Evolutionary conservation across 2,329 filamentous ascomycete species (phyloP), one percentile per base, ranked within the genome.

Genomic region (Myriosclerotinia scirpicola): DNA sequence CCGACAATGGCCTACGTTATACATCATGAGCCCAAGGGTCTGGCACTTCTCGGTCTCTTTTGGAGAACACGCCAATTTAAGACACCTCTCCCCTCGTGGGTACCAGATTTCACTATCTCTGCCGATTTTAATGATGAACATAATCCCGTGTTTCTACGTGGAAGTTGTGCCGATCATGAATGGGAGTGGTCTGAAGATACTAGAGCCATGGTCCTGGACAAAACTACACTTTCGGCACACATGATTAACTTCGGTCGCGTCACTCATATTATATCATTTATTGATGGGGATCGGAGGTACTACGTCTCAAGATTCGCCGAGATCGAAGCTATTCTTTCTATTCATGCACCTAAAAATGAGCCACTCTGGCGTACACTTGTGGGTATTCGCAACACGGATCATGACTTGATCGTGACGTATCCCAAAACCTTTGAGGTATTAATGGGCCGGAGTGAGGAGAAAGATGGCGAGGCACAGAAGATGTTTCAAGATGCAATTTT

Each of bases 1-100:
- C 64, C 64, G 20, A 66, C 48, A 17, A 66, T 66, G 58, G 26
- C 44, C 30, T 66, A 66, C 20, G 63, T 66, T n/a, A 30, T 66
- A 26, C 30, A 64, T 11, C 58, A 63, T 36, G 48, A 66, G 58
- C 58, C 64, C 8, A 34, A 54, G 6, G 64, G 64, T 9, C 58
- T 66, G 15, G 64, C 26, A 46, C 38, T 66, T 1, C 64, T 66
- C 26, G 64, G 64, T 22, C 64, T 66, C 12, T 36, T 66, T 40
- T 66, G 64, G 64, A 17, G 44, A 17, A 40, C 56, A 38, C 64
- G 58, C 11, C 58, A 50, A 14, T 66, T 66, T 20, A 63, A 66
- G 22, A 63, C 36, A 5, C 34, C 46, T 3, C 52, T 66, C 15
- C 64, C 58, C n/a, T 66, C 64, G 54, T 66, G 64, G 64, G 64